A percentile compares a stretch with the other conserved stretches of the same genome.
These are phyloP conservation scores for Nevesoporus exiguus DNA, from an alignment of 768 basidiomycete genomes.

Conservation along the genomic window DNA sequence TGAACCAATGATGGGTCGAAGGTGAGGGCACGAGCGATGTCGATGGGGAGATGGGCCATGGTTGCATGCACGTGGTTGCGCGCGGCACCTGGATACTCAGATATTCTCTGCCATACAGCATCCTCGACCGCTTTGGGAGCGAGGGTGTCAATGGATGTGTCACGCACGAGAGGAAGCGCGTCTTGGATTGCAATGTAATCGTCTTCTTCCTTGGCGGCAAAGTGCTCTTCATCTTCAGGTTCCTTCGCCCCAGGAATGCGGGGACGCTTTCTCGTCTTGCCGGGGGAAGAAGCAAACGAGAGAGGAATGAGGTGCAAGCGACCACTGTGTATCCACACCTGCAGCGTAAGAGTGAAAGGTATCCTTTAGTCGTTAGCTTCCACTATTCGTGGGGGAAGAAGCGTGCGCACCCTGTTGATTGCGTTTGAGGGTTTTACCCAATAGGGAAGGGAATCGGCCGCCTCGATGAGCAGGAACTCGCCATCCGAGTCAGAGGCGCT, in stretches of 20 bases:
- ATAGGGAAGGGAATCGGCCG: conserved; percentile 79
- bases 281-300: conserved; percentile 63
- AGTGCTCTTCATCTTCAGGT: conserved; percentile 50
- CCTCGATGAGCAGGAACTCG: conserved; percentile 94
- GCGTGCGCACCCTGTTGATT: conserved; percentile 79
- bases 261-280: conserved; percentile 50
- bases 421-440: conserved; percentile 94
- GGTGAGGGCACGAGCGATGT: conserved; percentile 71
- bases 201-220: conserved; percentile 39
- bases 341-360: conserved; percentile 28
- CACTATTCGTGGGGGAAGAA: conserved; percentile 27
- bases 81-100: conserved; percentile 69
- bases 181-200: conserved; percentile 57
- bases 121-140: conserved; percentile 62
- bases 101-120: conserved; percentile 67
- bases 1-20: conserved; percentile 70
- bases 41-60: conserved; percentile 74
- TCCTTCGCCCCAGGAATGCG: conserved; percentile 40
- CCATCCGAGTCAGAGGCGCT: conserved; percentile 85
- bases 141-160: conserved; percentile 49
- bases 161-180: conserved; percentile 60
- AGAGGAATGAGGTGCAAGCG: conserved; percentile 87
- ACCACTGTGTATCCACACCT: conserved; percentile 90
- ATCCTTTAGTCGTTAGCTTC: conserved; percentile 30
- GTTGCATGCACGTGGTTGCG: conserved; percentile 71